phyloP scores from a whole-genome alignment of 371 early-diverging fungal species.

The Rhizopus sp. region DNA sequence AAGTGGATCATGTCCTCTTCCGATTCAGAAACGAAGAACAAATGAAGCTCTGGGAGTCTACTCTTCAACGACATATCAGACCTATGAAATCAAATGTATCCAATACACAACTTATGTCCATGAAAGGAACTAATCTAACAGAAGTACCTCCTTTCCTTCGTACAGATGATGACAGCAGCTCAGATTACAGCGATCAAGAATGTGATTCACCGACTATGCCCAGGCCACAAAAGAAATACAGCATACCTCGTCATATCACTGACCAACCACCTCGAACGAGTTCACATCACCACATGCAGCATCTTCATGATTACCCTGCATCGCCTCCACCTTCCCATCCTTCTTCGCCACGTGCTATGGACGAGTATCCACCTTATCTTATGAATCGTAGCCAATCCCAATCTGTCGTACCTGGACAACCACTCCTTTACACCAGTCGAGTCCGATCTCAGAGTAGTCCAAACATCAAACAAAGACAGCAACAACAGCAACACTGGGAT shows the following conservation, averaged over 20 bases:
- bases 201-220: slow-evolving; percentile 20
- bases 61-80: slow-evolving; percentile 44
- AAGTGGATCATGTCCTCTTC: slow-evolving; percentile 81
- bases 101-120: slow-evolving; percentile 46
- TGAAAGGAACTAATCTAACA: slow-evolving; percentile 22
- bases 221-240: slow-evolving; percentile 13
- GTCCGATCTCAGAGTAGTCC: slow-evolving; percentile 67
- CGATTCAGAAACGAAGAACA: slow-evolving; percentile 92
- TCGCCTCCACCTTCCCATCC: slow-evolving; percentile 65
- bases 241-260: slow-evolving; percentile 29
- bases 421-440: slow-evolving; percentile 32
- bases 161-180: slow-evolving; percentile 44
- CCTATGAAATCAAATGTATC: slow-evolving; percentile 36
- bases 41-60: slow-evolving; percentile 82
- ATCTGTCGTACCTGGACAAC: slow-evolving; percentile 19
- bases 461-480: slow-evolving; percentile 47
- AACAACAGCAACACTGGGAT: slow-evolving; percentile 24
- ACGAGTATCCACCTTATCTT: slow-evolving; percentile 24
- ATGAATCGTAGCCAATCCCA: slow-evolving; percentile 43
- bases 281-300: slow-evolving; percentile 12
- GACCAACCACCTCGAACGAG: slow-evolving; percentile 19
- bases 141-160: slow-evolving; percentile 17
- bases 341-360: slow-evolving; percentile 43
- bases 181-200: slow-evolving; percentile 33
- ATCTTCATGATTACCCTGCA: slow-evolving; percentile 31